Evolutionary conservation across 495 filamentous ascomycete genomes (phyloP).

Genomic region (Wilcoxina mikolae): DNA sequence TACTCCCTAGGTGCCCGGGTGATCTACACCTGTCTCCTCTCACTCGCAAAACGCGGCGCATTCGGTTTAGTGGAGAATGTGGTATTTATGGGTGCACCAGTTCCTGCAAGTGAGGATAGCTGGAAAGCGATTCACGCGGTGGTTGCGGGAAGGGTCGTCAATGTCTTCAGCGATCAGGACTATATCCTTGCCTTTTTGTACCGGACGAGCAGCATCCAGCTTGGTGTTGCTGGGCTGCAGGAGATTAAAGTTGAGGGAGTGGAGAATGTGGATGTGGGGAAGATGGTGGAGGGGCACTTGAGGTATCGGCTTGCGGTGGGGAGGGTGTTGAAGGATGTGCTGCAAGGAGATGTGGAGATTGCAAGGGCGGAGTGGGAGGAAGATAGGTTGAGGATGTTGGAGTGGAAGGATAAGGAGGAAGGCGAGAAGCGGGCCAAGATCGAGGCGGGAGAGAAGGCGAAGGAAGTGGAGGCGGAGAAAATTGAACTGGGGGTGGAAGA

Average conservation of each 20-base stretch:
- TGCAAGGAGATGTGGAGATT: conserved; percentile 17
- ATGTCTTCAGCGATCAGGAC: conserved; percentile 19
- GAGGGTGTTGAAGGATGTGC: conserved; percentile 14
- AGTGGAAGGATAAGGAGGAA: conserved; percentile 18
- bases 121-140: conserved; percentile 17
- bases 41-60: conserved; percentile 56
- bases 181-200: conserved; percentile 25
- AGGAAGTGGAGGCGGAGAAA: neutral
- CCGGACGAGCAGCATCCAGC: conserved; percentile 20
- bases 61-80: conserved; percentile 80
- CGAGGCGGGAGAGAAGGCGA: neutral
- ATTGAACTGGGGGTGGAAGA: neutral
- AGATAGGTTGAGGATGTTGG: conserved; percentile 2
- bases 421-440: conserved; percentile 10
- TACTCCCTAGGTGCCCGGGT: conserved; percentile 80
- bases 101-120: conserved; percentile 33
- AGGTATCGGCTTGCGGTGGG: conserved; percentile 21
- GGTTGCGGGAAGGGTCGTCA: conserved; percentile 23
- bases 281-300: conserved; percentile 21
- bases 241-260: conserved; percentile 15
- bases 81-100: conserved; percentile 69
- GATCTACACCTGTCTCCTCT: conserved; percentile 68
- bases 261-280: conserved; percentile 16
- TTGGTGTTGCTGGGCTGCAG: conserved; percentile 25
- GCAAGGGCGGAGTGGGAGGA: conserved; percentile 27